Base-by-base conservation (phyloP, 441 rosid species). In the Aleurites moluccanus region DNA sequence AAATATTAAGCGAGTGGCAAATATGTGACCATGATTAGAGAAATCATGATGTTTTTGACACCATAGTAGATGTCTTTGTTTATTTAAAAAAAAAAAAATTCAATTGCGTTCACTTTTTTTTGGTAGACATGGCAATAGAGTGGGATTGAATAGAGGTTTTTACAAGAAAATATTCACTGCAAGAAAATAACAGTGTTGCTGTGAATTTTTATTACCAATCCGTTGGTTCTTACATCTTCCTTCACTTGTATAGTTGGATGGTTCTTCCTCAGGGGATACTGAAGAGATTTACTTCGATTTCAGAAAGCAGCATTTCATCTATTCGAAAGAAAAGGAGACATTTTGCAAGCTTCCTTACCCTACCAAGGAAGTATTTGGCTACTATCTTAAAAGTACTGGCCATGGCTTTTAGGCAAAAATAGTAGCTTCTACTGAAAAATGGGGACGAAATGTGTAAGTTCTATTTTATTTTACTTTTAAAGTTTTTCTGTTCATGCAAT, bases 401-500 rank as follows among this genome's bases (percentile, higher is more conserved):
- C 90, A 92, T 85, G 94, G 98, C 59, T 83, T 98, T 73, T 96
- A 94, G 76, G 92, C 92, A 77, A 96, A 89, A 88, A 85, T 96
- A 84, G 80, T 79, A 73, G 76, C 86, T 77, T 95, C 97, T 75
- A 80, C 90, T 78, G 98, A 94, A 79, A 96, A 94, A 83, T 96
- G 99, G 98, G 99, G 99, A 72, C 94, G 97, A 45, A 96, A 96
- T 78, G 91, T 83, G 99, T 94, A 88, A 86, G 98, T 91, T 76
- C 74, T 27, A 38, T 38, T 38, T 38, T 38, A 5, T 50, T 15
- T n/a, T n/a, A n/a, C n/a, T n/a, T 18, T 16, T 6, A 38, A 45
- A 30, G 40, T 30, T 13, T 75, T 77, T 38, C 18, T 52, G 13
- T 7, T 62, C 73, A 42, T 62, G 35, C 23, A 53, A 28, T 18